Evolutionary conservation across 495 filamentous ascomycete genomes (phyloP).

Genomic region (Aspergillus steynii): DNA sequence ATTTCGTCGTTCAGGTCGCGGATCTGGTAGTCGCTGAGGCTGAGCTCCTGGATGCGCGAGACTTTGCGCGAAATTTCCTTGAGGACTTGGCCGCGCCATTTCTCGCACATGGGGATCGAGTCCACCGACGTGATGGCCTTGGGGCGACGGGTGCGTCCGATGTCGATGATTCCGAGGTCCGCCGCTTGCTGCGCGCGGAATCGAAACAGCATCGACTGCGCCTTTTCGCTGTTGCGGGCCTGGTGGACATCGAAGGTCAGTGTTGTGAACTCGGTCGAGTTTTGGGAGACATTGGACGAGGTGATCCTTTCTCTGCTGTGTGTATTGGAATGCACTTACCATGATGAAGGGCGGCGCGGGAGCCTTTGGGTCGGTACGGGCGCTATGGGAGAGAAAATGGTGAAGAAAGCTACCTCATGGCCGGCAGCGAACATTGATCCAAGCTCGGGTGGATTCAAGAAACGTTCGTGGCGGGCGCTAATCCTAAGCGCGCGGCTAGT

Average conservation of each 20-base stretch:
- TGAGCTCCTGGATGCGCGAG: constrained; percentile 86
- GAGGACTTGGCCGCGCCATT: constrained; percentile 97
- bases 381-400: constrained; percentile 20
- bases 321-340: constrained; percentile 24
- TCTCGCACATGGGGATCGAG: constrained; percentile 85
- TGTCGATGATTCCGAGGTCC: constrained; percentile 93
- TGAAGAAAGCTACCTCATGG: constrained; percentile 12
- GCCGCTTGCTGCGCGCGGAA: constrained; percentile 98
- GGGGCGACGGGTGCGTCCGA: constrained; percentile 84
- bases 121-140: constrained; percentile 84
- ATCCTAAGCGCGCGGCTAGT: constrained; percentile 24
- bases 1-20: constrained; percentile 98
- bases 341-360: constrained; percentile 30
- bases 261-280: constrained; percentile 7
- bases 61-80: constrained; percentile 98
- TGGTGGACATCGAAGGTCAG: constrained; percentile 30
- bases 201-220: constrained; percentile 99
- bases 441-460: constrained; percentile 23
- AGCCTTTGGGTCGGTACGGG: constrained; percentile 9
- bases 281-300: background rate
- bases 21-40: constrained; percentile 92
- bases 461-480: constrained; percentile 26
- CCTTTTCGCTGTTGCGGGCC: constrained; percentile 93
- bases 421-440: constrained; percentile 14
- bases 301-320: background rate